Evolutionary conservation across 257 asterid species (phyloP), one percentile per base, ranked within the genome.

Genomic region (Ballota nigra): DNA sequence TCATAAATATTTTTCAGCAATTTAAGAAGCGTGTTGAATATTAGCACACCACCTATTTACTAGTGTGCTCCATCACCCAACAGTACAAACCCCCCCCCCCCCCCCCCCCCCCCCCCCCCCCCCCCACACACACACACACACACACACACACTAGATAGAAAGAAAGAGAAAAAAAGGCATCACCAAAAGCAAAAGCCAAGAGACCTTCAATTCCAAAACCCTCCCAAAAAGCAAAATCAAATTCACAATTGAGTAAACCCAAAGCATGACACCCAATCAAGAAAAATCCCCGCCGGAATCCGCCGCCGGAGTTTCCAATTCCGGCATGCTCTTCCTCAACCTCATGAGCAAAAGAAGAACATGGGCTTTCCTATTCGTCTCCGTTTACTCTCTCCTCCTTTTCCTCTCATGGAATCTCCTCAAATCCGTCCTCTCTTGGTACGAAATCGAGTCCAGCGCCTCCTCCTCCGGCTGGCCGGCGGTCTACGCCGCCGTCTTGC

Each of bases 391-490:
- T 1, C 12, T 86, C 1, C 78, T 92, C 1, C 82, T 92, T 2
- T 87, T 87, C 38, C 82, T 90, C 69, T 92, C 96, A 0, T 92
- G 97, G 96, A 92, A 92, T 53, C 74, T 92, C 55, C 86, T 90
- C 51, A 86, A 79, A 75, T 80, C 95, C 4, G 96, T 82, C 0
- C 90, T 92, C 23, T 68, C 84, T 1, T 85, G 88, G 85, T 86
- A 84, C 75, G 92, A 85, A 15, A 31, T 84, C 3, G 76, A 86
- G 24, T 68, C 85, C 40, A 8, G 83, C 58, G 11, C 72, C 8
- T 33, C 71, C 3, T 52, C 80, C 0, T 65, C 95, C 3, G 77
- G 82, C 0, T 87, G 88, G 89, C 75, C 90, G 12, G 97, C 90
- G 34, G 29, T 92, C 8, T 92, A 88, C 79, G 96, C 95, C 6